Percentiles rank a stretch among this genome's conserved stretches.
phyloP scores from a whole-genome alignment of 2,329 filamentous ascomycete genomes.

The Cordyceps pruinosa region DNA sequence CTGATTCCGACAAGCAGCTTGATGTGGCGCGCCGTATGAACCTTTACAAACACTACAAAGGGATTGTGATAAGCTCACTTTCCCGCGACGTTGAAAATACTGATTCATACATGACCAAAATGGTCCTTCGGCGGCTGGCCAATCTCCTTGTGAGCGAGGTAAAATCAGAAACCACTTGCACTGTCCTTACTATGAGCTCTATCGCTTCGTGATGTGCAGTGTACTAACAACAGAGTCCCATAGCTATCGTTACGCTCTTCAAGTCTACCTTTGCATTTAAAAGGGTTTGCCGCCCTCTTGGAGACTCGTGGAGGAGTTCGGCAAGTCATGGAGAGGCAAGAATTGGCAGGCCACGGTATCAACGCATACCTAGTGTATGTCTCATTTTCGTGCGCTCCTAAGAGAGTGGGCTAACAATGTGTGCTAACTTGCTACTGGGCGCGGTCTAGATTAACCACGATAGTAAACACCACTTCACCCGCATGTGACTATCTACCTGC shows the following conservation, averaged over 20 bases:
- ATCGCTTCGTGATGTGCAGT: neutral
- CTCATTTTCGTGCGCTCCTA: neutral
- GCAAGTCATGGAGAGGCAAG: neutral
- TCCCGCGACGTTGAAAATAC: neutral
- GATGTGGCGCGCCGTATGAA: neutral
- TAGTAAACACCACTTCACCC: neutral
- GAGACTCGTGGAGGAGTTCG: neutral
- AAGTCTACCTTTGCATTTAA: neutral
- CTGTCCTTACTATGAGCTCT: neutral
- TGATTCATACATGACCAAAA: neutral
- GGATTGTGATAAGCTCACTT: neutral
- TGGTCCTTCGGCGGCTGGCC: neutral
- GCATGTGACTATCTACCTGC: neutral
- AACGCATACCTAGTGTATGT: neutral
- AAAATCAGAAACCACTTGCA: neutral
- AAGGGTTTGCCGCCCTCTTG: neutral
- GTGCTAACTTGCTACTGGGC: neutral
- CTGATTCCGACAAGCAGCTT: neutral
- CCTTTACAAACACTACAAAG: neutral
- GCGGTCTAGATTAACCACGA: neutral
- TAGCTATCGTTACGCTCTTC: neutral
- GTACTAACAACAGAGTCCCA: neutral
- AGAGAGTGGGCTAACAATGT: neutral
- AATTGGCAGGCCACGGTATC: neutral
- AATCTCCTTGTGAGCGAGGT: neutral